phyloP scores from a whole-genome alignment of 306 rosid genomes.

The Gastrolobium bilobum region DNA sequence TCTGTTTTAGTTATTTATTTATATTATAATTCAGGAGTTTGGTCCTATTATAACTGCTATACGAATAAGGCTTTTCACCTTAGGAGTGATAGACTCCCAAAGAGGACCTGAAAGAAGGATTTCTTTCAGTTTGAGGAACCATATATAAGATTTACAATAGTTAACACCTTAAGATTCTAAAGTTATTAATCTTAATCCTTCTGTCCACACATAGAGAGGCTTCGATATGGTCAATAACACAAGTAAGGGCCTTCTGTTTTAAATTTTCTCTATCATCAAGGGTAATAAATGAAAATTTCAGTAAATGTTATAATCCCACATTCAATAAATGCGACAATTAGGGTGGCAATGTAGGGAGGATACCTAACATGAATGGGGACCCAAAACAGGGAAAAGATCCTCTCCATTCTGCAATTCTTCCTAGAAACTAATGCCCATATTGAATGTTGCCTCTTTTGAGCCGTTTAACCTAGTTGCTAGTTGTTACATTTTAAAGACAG shows the following conservation, averaged over 20 bases:
- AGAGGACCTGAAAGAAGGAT: not conserved
- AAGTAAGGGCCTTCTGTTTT: not conserved
- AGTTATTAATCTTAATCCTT: not conserved
- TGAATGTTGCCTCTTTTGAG: no score
- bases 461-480: no score
- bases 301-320: conserved; percentile 4
- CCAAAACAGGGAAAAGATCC: not conserved
- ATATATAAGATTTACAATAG: conserved; percentile 9
- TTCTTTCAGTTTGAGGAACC: conserved; percentile 24
- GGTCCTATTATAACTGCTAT: conserved; percentile 7
- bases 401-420: no score
- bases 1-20: not conserved
- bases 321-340: not conserved
- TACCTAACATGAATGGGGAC: not conserved
- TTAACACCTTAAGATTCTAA: not conserved
- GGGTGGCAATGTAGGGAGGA: conserved; percentile 32
- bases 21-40: not conserved
- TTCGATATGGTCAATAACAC: not conserved
- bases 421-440: no score
- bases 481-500: no score
- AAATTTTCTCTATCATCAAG: not conserved
- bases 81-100: not conserved
- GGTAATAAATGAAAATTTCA: not conserved
- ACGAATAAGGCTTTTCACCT: conserved; percentile 30
- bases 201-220: not conserved